Evolutionary conservation across 352 stramenopile genomes (phyloP).

Genomic region (Globisporangium yorkense): DNA sequence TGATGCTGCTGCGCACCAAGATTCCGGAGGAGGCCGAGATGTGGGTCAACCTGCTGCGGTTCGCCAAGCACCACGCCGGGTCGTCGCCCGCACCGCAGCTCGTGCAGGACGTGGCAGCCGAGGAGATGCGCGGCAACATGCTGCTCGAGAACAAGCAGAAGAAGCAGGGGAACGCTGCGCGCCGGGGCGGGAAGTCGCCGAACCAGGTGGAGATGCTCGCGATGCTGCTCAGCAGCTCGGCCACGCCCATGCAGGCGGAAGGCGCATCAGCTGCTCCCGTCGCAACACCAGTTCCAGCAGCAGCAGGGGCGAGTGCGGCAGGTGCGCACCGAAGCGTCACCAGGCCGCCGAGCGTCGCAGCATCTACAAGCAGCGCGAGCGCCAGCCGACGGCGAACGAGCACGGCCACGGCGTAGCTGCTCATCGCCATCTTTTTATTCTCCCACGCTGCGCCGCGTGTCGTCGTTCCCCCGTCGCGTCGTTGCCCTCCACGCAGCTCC

Average conservation of each 20-base stretch:
- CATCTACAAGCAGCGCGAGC: not conserved
- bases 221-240: slow-evolving; percentile 22
- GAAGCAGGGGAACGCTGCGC: slow-evolving; percentile 15
- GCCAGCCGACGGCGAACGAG: not conserved
- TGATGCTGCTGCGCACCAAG: slow-evolving; percentile 66
- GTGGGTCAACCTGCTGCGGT: slow-evolving; percentile 73
- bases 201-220: slow-evolving; percentile 27
- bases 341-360: not conserved
- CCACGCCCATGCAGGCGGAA: too few species aligned
- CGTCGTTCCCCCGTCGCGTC: not conserved
- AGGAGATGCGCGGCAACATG: slow-evolving; percentile 14
- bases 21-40: slow-evolving; percentile 45
- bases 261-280: slow-evolving; percentile 15
- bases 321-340: too few species aligned
- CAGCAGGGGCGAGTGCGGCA: not conserved
- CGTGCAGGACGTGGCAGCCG: slow-evolving; percentile 16
- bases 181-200: slow-evolving; percentile 19
- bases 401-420: slow-evolving; percentile 6
- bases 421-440: not conserved
- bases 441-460: not conserved
- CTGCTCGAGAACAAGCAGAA: slow-evolving; percentile 31
- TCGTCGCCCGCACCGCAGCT: slow-evolving; percentile 13
- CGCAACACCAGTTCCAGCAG: slow-evolving; percentile 1
- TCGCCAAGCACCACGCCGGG: slow-evolving; percentile 44
- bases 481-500: not conserved